These are phyloP conservation scores for Neurospora sp. DNA, from an alignment of 495 filamentous ascomycete genomes.

Conservation along the genomic window DNA sequence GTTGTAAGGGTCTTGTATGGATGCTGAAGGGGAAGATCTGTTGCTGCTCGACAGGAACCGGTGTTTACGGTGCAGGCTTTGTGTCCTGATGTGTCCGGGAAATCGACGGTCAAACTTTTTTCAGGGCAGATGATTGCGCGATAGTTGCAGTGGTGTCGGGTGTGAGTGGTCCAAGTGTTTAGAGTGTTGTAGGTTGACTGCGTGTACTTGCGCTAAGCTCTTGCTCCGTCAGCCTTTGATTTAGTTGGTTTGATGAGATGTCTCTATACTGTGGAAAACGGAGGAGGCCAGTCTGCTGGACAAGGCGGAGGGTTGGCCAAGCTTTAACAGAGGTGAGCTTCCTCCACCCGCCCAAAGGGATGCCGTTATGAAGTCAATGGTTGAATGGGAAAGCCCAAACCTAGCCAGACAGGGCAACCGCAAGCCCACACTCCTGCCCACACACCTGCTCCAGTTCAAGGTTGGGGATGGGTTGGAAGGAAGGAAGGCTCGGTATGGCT, in stretches of 20 bases:
- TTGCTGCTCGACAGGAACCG: not conserved
- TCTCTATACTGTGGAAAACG: not conserved
- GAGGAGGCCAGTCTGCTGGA: conserved; percentile 2
- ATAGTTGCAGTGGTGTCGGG: conserved; percentile 3
- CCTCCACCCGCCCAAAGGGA: not conserved
- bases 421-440: not conserved
- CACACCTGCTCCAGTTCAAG: not conserved
- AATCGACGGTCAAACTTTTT: conserved; percentile 25
- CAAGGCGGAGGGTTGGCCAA: conserved; percentile 2
- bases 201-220: not conserved
- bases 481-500: conserved; percentile 2
- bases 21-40: not conserved
- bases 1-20: not conserved
- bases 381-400: conserved; percentile 4
- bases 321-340: conserved; percentile 11
- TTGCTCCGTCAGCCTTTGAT: not conserved
- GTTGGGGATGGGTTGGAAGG: not conserved
- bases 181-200: not conserved
- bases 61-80: conserved; percentile 1
- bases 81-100: conserved; percentile 18
- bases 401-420: not conserved
- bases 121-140: conserved; percentile 16
- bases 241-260: not conserved
- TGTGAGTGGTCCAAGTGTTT: not conserved
- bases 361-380: conserved; percentile 18